A percentile compares a stretch with the other conserved stretches of the same genome.
phyloP scores from a whole-genome alignment of 2,329 filamentous ascomycete species.

The Dendrostoma leiphaemia region DNA sequence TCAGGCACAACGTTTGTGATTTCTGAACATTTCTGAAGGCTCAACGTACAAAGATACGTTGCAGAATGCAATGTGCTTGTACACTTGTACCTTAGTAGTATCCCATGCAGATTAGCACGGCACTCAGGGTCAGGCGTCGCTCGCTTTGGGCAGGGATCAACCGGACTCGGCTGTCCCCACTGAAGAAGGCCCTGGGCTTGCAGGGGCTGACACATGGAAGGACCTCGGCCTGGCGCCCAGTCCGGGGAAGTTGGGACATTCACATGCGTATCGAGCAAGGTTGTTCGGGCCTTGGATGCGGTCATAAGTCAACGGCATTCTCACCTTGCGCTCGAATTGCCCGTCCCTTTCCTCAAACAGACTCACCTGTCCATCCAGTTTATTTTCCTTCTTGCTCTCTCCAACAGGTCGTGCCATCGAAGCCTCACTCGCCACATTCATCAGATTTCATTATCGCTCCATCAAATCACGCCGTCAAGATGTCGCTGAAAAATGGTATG shows the following conservation, averaged over 20 bases:
- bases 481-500: conserved; percentile 74
- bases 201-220: not conserved
- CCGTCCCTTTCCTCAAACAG: not conserved
- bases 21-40: too few species aligned
- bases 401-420: too few species aligned
- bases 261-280: conserved; percentile 12
- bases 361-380: too few species aligned
- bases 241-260: conserved; percentile 7
- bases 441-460: too few species aligned
- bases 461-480: conserved; percentile 39
- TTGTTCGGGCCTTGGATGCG: not conserved
- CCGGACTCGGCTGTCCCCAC: not conserved
- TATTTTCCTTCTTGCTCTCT: not conserved
- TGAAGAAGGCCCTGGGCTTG: not conserved
- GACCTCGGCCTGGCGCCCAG: conserved; percentile 14
- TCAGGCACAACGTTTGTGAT: too few species aligned
- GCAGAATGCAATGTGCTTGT: too few species aligned
- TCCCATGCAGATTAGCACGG: too few species aligned
- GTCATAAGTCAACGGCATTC: conserved; percentile 2
- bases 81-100: too few species aligned
- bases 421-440: too few species aligned
- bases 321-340: not conserved
- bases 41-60: too few species aligned
- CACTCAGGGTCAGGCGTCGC: too few species aligned
- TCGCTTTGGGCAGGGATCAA: not conserved